Conservation (phyloP, 2,329 filamentous ascomycete genomes). For the Colletotrichum horii region DNA sequence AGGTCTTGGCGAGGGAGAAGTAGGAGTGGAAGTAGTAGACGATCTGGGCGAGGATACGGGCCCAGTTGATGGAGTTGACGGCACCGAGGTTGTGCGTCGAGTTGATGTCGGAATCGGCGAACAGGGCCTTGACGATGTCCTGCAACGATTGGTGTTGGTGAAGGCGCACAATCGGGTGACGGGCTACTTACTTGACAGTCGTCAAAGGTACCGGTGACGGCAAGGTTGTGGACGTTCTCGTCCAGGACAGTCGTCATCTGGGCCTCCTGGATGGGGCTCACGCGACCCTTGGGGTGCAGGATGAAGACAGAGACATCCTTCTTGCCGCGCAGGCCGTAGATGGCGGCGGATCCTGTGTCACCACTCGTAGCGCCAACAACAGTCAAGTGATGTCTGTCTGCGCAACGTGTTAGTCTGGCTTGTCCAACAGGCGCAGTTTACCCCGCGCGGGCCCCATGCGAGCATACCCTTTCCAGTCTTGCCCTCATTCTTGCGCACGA, state of each 20-base stretch:
- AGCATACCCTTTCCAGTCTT: constrained; percentile 62
- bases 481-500: constrained; percentile 73
- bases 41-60: constrained; percentile 93
- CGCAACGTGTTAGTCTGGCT: constrained; percentile 27
- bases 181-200: constrained; percentile 79
- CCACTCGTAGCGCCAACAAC: constrained; percentile 88
- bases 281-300: constrained; percentile 87
- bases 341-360: constrained; percentile 92
- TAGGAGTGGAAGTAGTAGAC: constrained; percentile 97
- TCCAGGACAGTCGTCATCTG: constrained; percentile 97
- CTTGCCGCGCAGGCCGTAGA: constrained; percentile 93
- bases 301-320: constrained; percentile 98
- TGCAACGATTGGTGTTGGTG: constrained; percentile 31
- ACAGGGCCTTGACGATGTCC: constrained; percentile 94
- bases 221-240: constrained; percentile 89
- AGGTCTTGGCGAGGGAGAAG: constrained; percentile 74
- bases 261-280: constrained; percentile 90
- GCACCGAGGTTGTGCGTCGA: constrained; percentile 82
- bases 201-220: constrained; percentile 90
- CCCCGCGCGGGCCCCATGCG: not conserved
- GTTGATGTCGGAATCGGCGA: constrained; percentile 86
- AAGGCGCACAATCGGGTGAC: not conserved
- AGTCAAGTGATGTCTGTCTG: constrained; percentile 78
- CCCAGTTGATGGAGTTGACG: constrained; percentile 97
- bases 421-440: not conserved